phyloP scores from a whole-genome alignment of 2,329 filamentous ascomycete species.

The Calonectria honghensis region DNA sequence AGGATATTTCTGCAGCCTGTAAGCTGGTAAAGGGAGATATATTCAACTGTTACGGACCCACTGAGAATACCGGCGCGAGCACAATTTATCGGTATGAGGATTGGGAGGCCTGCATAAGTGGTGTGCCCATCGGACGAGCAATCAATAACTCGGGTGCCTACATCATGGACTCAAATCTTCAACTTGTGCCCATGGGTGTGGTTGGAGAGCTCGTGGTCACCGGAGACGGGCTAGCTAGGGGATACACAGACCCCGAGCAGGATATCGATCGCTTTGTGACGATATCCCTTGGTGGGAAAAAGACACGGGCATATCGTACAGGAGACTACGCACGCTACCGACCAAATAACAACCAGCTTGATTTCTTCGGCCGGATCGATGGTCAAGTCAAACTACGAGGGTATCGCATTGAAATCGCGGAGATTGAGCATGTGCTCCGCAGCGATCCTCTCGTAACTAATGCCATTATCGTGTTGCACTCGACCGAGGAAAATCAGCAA shows the following conservation, averaged over 20 bases:
- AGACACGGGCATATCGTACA: neutral
- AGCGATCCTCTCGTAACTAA: neutral
- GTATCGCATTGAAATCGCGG: conserved; percentile 49
- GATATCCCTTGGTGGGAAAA: neutral
- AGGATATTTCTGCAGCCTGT: neutral
- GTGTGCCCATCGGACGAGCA: neutral
- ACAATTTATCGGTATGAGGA: neutral
- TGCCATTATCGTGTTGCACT: neutral
- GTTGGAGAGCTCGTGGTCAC: conserved; percentile 5
- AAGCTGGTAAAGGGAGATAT: neutral
- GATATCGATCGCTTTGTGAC: neutral
- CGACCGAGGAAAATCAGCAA: neutral
- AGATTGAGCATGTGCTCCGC: conserved; percentile 55
- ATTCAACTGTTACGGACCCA: neutral
- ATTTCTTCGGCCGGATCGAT: conserved; percentile 36
- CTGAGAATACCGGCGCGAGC: neutral
- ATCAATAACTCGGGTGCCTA: neutral
- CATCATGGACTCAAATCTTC: neutral
- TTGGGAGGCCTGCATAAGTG: neutral
- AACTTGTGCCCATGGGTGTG: neutral
- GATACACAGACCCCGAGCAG: neutral
- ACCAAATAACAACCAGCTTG: neutral
- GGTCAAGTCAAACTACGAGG: conserved; percentile 59
- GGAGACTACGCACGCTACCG: neutral
- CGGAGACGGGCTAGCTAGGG: neutral